Conservation (phyloP, 73 alveolate genomes). For the Durusdinium trenchii region DNA sequence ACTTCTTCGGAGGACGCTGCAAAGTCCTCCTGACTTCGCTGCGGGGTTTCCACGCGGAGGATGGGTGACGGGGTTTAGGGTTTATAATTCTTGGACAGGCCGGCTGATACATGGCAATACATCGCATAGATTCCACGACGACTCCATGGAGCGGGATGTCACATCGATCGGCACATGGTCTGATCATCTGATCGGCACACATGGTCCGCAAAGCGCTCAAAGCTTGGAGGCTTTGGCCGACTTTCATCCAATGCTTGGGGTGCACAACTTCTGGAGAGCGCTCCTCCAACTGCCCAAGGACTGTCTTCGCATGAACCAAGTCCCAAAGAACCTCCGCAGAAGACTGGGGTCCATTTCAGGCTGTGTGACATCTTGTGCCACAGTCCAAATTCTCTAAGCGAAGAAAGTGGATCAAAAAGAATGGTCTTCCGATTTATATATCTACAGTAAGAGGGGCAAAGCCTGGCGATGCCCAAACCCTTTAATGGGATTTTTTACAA, state of each 20-base stretch:
- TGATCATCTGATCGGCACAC: too few species aligned
- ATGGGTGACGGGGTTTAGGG: too few species aligned
- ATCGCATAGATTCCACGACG: too few species aligned
- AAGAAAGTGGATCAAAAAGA: not conserved
- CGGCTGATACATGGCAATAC: too few species aligned
- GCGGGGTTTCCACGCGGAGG: too few species aligned
- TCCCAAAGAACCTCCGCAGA: slow-evolving; percentile 44
- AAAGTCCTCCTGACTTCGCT: not conserved
- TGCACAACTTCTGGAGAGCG: not conserved
- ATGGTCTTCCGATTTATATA: not conserved
- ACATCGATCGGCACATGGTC: too few species aligned
- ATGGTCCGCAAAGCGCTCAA: too few species aligned
- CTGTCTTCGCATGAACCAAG: slow-evolving; percentile 27
- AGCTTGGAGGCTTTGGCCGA: too few species aligned
- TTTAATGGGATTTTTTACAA: too few species aligned
- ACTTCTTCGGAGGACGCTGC: slow-evolving; percentile 13
- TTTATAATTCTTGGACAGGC: too few species aligned
- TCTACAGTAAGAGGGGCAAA: not conserved
- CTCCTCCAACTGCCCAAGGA: slow-evolving; percentile 70
- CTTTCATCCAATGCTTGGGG: not conserved
- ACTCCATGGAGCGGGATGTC: too few species aligned
- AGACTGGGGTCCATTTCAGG: not conserved
- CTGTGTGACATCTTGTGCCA: not conserved
- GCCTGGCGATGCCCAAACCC: too few species aligned
- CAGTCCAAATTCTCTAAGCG: not conserved